Base-by-base conservation (phyloP, 768 basidiomycete species). In the Calvatia gigantea region DNA sequence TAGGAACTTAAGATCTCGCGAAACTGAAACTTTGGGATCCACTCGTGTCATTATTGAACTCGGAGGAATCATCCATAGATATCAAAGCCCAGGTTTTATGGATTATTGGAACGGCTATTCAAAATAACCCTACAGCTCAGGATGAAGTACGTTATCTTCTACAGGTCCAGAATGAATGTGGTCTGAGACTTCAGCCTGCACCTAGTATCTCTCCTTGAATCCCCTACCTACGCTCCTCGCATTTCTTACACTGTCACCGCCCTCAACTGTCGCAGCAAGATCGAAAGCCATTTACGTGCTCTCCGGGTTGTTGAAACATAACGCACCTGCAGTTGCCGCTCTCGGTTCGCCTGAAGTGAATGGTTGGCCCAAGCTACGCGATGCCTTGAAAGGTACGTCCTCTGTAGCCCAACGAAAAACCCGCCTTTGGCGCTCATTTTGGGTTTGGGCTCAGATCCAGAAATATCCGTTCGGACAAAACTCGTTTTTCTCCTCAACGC, bases 121-220 rank as follows among this genome's bases (percentile, higher is more conserved):
- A 94, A 67, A 95, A 96, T 63, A 96, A 95, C 60, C 91, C 92
- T 0, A 74, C 83, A 6, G 91, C 94, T 0, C 94, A 95, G 61
- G 75, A 80, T 51, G 81, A 83, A 2, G 90, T 91, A 61, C 58
- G 84, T 77, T 23, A 37, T 3, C 7, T 21, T 12, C 11, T 21
- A 11, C 41, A 12, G 47, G 12, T 35, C 41, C 9, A 44, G n/a
- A 27, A 45, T 19, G 1, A 6, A 44, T 27, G 35, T 21, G 19
- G 17, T 54, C 21, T 42, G 41, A 42, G 17, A 29, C 50, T 21
- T 43, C 46, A 28, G 51, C 15, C 57, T 50, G 19, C 43, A 21
- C 19, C 11, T 4, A 90, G 87, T 88, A 87, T 63, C 70, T 89
- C 32, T 65, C 77, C 50, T 69, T 82, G 29, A 77, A 88, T 37